Evolutionary conservation across 192 early-diverging fungal species (phyloP).

Genomic region (Backusella tarrabulga): DNA sequence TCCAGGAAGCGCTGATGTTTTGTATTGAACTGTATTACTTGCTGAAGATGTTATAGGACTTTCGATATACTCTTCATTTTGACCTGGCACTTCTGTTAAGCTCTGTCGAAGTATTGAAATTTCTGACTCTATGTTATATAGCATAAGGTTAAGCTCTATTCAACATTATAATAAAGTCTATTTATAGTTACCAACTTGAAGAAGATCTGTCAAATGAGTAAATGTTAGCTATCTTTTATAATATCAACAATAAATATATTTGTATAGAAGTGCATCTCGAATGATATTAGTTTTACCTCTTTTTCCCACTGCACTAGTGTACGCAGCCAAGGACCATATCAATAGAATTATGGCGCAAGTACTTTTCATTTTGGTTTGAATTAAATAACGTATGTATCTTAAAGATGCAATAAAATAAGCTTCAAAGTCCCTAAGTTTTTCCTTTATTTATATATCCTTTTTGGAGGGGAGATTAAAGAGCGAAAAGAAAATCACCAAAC

Average conservation of each 20-base stretch:
- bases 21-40: neutral
- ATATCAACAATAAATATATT: neutral
- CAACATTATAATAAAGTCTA: neutral
- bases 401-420: neutral
- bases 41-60: neutral
- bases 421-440: neutral
- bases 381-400: neutral
- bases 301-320: neutral
- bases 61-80: neutral
- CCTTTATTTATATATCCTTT: neutral
- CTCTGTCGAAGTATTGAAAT: neutral
- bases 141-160: neutral
- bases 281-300: neutral
- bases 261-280: neutral
- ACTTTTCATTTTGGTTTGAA: neutral
- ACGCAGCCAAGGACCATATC: neutral
- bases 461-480: neutral
- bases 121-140: neutral
- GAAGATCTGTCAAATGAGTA: neutral
- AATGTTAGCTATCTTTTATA: neutral
- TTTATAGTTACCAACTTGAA: neutral
- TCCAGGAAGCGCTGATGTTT: neutral
- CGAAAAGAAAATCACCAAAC: neutral
- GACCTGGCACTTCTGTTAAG: neutral
- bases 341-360: neutral